Percentiles rank a stretch among this genome's conserved stretches.
Evolutionary conservation across 306 rosid genomes (phyloP).

Genomic region (Fragaria vesca): DNA sequence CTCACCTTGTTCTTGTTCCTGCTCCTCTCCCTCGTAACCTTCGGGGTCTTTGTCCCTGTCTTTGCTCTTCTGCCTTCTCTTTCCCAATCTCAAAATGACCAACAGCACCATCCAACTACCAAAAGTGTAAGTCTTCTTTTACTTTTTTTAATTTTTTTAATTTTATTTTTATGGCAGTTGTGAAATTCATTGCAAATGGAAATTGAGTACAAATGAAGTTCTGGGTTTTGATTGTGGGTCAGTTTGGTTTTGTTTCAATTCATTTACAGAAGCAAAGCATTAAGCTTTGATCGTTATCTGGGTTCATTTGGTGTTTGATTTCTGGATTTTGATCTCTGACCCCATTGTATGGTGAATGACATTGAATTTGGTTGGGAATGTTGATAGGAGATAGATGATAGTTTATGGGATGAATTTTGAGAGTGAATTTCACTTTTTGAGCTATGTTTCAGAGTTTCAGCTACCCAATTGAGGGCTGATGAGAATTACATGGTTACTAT

Average conservation of each 20-base stretch:
- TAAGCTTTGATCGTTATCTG: not conserved
- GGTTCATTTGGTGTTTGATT: not conserved
- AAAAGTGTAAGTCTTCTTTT: constrained; percentile 33
- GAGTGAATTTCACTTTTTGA: not conserved
- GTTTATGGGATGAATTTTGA: not conserved
- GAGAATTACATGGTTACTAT: not conserved
- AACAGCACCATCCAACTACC: constrained; percentile 21
- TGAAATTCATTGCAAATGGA: not conserved
- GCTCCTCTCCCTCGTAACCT: constrained; percentile 38
- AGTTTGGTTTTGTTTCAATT: not conserved
- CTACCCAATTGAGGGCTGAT: constrained; percentile 2
- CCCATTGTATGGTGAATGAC: not conserved
- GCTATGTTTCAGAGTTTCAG: not conserved
- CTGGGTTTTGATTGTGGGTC: constrained; percentile 19
- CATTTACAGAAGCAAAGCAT: not conserved
- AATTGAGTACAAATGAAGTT: not conserved
- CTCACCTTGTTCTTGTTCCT: constrained; percentile 42
- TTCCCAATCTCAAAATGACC: constrained; percentile 26
- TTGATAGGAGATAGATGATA: not conserved
- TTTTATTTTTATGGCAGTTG: not conserved
- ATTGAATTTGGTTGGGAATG: not conserved
- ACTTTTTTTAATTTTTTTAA: not conserved
- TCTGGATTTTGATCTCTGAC: not conserved
- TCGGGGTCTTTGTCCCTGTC: constrained; percentile 48
- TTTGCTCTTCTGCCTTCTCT: constrained; percentile 64